These are phyloP conservation scores for Rhytidiadelphus loreus DNA, from an alignment of 225 moss, liverwort and hornwort species.

Conservation along the genomic window DNA sequence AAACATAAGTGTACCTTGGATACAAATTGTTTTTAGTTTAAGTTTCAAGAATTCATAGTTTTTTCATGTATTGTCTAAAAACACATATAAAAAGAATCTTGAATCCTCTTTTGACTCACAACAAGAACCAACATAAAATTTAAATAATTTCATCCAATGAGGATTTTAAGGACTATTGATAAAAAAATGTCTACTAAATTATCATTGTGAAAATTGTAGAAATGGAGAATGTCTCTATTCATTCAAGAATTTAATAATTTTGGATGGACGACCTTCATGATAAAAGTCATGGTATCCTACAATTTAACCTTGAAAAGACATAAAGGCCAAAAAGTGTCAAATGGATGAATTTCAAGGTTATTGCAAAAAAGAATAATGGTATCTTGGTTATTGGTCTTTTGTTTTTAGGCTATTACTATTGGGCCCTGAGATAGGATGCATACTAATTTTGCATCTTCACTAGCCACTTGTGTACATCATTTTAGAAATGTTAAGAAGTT, in stretches of 20 bases:
- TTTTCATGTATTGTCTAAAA: background rate
- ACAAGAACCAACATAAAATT: background rate
- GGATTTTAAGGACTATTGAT: background rate
- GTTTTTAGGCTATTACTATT: too few species aligned
- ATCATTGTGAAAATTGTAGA: too few species aligned
- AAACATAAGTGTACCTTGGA: too few species aligned
- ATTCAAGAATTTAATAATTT: background rate
- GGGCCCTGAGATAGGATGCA: rapidly evolving
- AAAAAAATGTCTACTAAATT: background rate
- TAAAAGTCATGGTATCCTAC: too few species aligned
- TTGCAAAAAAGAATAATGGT: too few species aligned
- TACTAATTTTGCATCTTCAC: too few species aligned
- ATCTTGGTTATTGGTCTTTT: background rate
- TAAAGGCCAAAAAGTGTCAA: rapidly evolving
- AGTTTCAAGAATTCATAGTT: background rate
- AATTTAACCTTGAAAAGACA: background rate
- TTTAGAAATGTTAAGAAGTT: too few species aligned
- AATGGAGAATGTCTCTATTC: background rate
- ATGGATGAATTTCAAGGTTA: too few species aligned
- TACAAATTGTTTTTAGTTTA: too few species aligned
- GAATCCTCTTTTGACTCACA: background rate
- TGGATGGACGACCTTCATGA: rapidly evolving
- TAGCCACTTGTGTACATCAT: too few species aligned
- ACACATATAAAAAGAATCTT: background rate
- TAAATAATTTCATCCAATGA: background rate